These are phyloP conservation scores for Xylaria sp. DNA, from an alignment of 2,329 filamentous ascomycete genomes.

Conservation along the genomic window DNA sequence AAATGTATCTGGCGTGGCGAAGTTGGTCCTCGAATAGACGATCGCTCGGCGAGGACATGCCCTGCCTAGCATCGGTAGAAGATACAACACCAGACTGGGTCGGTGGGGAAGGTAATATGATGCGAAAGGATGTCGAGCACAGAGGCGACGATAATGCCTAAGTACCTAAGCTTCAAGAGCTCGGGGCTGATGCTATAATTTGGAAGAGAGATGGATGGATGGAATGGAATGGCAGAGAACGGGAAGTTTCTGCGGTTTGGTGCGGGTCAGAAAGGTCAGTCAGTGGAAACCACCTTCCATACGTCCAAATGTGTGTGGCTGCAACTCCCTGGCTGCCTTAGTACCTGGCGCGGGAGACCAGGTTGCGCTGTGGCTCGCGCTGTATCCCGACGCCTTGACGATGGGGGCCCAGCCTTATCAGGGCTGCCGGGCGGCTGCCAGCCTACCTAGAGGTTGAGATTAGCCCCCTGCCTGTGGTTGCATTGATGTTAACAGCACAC, in stretches of 20 bases:
- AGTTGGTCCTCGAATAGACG: conserved; percentile 25
- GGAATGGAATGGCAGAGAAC: background rate
- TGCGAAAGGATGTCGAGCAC: background rate
- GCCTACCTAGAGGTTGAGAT: background rate
- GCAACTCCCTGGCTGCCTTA: background rate
- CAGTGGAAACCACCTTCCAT: too few relatives aligned
- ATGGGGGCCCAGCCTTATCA: too few relatives aligned
- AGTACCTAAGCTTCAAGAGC: background rate
- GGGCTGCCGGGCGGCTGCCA: too few relatives aligned
- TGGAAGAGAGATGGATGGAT: background rate
- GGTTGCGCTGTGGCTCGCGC: too few relatives aligned
- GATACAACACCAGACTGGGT: background rate
- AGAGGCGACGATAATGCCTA: background rate
- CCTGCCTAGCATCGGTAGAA: conserved; percentile 7
- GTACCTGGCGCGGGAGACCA: too few relatives aligned
- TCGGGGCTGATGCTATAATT: background rate
- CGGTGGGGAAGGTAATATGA: background rate
- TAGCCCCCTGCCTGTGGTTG: too few relatives aligned
- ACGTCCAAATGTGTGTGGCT: background rate
- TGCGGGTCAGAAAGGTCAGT: background rate
- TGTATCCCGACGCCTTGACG: too few relatives aligned
- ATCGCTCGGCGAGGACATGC: conserved; percentile 28
- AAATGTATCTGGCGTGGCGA: conserved; percentile 22
- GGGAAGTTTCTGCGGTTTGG: background rate
- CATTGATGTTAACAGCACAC: conserved; percentile 3